A percentile compares a stretch with the other conserved stretches of the same genome.
Evolutionary conservation across 768 basidiomycete genomes (phyloP).

Genomic region (Xerocomellus intermedius): DNA sequence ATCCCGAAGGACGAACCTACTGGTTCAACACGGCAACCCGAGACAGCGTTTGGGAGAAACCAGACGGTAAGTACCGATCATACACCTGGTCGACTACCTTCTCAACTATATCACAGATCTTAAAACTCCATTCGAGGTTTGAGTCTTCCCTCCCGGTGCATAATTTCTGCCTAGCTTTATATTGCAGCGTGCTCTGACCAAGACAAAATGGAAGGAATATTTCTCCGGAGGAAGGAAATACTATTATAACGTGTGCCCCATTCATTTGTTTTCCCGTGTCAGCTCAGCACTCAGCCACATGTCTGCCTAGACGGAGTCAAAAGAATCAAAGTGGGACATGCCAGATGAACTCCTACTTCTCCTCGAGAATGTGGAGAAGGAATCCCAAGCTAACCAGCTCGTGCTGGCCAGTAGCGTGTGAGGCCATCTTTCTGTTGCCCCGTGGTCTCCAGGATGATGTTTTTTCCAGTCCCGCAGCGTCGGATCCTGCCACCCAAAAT

Average conservation of each 20-base stretch:
- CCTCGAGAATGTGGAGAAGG: slow-evolving; percentile 83
- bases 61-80: slow-evolving; percentile 61
- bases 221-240: slow-evolving; percentile 89
- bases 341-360: slow-evolving; percentile 88
- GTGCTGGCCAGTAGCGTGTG: slow-evolving; percentile 34
- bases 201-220: slow-evolving; percentile 97
- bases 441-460: slow-evolving; percentile 2
- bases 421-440: neutral
- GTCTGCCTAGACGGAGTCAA: slow-evolving; percentile 64
- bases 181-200: slow-evolving; percentile 73
- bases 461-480: slow-evolving; percentile 29
- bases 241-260: slow-evolving; percentile 71
- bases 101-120: slow-evolving; percentile 53
- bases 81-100: neutral
- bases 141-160: slow-evolving; percentile 9
- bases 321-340: slow-evolving; percentile 98
- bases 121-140: slow-evolving; percentile 89
- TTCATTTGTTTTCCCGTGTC: neutral
- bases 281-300: neutral
- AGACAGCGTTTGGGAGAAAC: slow-evolving; percentile 98
- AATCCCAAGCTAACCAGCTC: slow-evolving; percentile 43
- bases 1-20: slow-evolving; percentile 95
- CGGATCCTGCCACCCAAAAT: slow-evolving; percentile 45
- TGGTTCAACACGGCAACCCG: slow-evolving; percentile 91
- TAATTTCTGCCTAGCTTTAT: slow-evolving; percentile 5